Percentiles rank a stretch among this genome's conserved stretches.
Evolutionary conservation across 257 asterid species (phyloP).

Genomic region (Gentiana macrophylla): DNA sequence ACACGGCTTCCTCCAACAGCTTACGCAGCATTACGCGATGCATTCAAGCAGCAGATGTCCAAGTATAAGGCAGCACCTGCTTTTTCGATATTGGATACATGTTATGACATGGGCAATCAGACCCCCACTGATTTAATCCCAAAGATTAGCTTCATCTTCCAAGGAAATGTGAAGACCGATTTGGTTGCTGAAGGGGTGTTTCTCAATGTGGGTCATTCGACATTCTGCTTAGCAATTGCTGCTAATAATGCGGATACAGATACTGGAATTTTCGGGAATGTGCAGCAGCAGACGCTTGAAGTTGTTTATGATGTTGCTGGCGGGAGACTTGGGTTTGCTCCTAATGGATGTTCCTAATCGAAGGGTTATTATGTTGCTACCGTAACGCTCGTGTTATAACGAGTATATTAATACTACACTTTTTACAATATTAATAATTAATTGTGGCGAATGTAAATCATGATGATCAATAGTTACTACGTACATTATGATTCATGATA

Average conservation of each 20-base stretch:
- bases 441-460: no score
- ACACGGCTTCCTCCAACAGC: constrained; percentile 40
- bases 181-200: constrained; percentile 31
- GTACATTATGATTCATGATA: no score
- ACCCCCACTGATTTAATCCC: constrained; percentile 25
- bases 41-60: constrained; percentile 39
- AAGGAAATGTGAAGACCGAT: constrained; percentile 32
- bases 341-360: constrained; percentile 37
- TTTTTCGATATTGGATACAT: constrained; percentile 49
- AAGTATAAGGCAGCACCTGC: constrained; percentile 13
- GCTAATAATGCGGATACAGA: constrained; percentile 26
- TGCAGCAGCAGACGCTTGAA: constrained; percentile 60
- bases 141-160: constrained; percentile 32
- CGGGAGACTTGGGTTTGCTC: constrained; percentile 52
- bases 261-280: constrained; percentile 46
- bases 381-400: no score
- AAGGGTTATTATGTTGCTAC: no score
- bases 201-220: neutral
- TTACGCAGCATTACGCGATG: constrained; percentile 18
- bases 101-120: constrained; percentile 39
- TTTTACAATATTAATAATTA: no score
- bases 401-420: no score
- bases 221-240: constrained; percentile 57
- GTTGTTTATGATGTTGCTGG: constrained; percentile 66
- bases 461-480: no score